phyloP scores from a whole-genome alignment of 768 basidiomycete species.

The Suillus hirtellus region DNA sequence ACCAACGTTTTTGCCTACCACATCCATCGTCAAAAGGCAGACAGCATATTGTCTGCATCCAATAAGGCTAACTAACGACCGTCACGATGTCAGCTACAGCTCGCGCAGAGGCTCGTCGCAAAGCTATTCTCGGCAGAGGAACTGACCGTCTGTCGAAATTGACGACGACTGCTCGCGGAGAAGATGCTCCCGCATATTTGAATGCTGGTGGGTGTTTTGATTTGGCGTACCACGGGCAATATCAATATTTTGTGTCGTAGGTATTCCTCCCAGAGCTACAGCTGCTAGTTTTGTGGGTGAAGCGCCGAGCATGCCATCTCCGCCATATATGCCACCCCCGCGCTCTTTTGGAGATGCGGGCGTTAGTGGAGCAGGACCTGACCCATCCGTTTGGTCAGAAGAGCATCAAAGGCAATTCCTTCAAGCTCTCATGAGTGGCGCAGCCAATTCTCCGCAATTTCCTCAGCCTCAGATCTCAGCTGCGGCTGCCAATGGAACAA shows the following conservation, averaged over 20 bases:
- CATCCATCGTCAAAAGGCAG: conserved; percentile 9
- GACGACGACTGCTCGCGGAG: conserved; percentile 72
- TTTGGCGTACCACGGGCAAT: background rate
- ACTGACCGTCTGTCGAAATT: conserved; percentile 77
- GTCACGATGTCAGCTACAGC: conserved; percentile 51
- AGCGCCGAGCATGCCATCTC: conserved; percentile 32
- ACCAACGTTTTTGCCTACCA: conserved; percentile 4
- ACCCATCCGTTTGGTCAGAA: conserved; percentile 63
- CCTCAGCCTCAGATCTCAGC: conserved; percentile 10
- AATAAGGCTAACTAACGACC: conserved; percentile 12
- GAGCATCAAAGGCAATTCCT: conserved; percentile 72
- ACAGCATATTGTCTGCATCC: background rate
- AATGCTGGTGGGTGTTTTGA: conserved; percentile 43
- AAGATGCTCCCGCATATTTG: conserved; percentile 59
- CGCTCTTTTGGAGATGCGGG: conserved; percentile 23
- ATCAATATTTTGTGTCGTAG: conserved; percentile 9
- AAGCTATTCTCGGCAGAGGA: conserved; percentile 73
- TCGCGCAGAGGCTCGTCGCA: conserved; percentile 75
- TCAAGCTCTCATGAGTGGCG: conserved; percentile 55
- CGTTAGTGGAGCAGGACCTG: conserved; percentile 34
- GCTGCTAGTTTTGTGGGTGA: conserved; percentile 38
- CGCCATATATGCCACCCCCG: conserved; percentile 25
- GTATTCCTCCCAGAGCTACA: conserved; percentile 16
- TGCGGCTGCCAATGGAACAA: conserved; percentile 19
- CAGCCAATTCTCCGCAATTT: conserved; percentile 33